Evolutionary conservation across 768 basidiomycete species (phyloP).

Genomic region (Kwoniella mangroviensis): DNA sequence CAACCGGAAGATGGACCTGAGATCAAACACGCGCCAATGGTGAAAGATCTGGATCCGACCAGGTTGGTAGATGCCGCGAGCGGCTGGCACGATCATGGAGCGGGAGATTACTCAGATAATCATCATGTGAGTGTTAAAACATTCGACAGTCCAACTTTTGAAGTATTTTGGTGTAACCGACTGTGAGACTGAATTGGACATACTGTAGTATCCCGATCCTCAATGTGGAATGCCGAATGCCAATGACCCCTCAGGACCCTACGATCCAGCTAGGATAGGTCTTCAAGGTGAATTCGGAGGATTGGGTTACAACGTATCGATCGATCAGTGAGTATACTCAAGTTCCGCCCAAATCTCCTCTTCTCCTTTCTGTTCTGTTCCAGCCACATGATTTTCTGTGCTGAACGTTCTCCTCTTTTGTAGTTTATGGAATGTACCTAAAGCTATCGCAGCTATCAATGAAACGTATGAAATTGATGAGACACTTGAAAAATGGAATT

Average conservation of each 20-base stretch:
- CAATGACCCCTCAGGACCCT: conserved; percentile 16
- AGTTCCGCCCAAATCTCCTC: not conserved
- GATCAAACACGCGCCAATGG: conserved; percentile 19
- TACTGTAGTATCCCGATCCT: conserved; percentile 30
- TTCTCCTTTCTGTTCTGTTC: too few relatives aligned
- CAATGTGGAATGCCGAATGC: conserved; percentile 23
- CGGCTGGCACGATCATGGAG: conserved; percentile 36
- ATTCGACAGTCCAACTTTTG: too few relatives aligned
- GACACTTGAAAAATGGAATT: conserved; percentile 28
- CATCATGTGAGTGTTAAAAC: conserved; percentile 37
- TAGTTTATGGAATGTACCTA: conserved; percentile 36
- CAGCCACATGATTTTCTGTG: too few relatives aligned
- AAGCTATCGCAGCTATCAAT: conserved; percentile 30
- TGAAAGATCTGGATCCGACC: conserved; percentile 31
- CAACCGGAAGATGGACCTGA: conserved; percentile 30
- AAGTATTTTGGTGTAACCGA: too few relatives aligned
- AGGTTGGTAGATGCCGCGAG: conserved; percentile 25
- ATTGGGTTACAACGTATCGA: conserved; percentile 29
- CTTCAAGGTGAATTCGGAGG: conserved; percentile 43
- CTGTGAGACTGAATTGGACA: too few relatives aligned
- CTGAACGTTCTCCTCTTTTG: not conserved
- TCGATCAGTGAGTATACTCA: conserved; percentile 34
- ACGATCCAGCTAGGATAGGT: conserved; percentile 34
- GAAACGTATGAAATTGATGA: conserved; percentile 36
- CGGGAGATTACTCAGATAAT: conserved; percentile 35